These are phyloP conservation scores for Eugenia klotzschiana DNA, from an alignment of 441 rosid species.

Conservation along the genomic window DNA sequence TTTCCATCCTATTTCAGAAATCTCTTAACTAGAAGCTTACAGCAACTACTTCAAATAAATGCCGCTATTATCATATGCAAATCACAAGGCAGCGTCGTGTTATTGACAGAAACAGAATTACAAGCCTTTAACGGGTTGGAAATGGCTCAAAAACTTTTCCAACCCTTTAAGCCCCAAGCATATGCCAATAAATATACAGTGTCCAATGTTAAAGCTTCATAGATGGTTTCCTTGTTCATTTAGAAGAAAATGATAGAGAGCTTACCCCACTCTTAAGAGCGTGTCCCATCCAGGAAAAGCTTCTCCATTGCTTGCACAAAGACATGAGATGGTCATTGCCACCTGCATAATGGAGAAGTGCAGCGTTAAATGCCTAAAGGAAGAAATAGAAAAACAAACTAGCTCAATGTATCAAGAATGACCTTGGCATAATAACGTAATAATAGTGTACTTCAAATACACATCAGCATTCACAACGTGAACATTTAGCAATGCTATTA, in stretches of 20 bases:
- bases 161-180: background rate
- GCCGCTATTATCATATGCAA: background rate
- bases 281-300: slow-evolving; percentile 86
- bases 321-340: slow-evolving; percentile 49
- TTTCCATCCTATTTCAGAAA: background rate
- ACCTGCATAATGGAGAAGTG: slow-evolving; percentile 25
- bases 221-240: background rate
- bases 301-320: slow-evolving; percentile 73
- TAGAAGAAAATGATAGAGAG: background rate
- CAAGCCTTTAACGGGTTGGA: background rate
- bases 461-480: background rate
- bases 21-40: background rate
- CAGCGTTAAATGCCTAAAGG: background rate
- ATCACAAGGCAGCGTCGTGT: background rate
- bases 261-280: slow-evolving; percentile 66
- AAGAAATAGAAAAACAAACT: background rate
- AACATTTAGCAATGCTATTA: background rate
- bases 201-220: background rate
- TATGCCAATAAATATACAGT: background rate
- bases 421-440: background rate
- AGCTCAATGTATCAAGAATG: background rate
- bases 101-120: background rate
- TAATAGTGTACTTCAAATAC: background rate
- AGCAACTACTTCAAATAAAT: background rate
- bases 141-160: background rate